These are phyloP conservation scores for Celoporthe dispersa DNA, from an alignment of 2,329 filamentous ascomycete genomes.

Conservation along the genomic window DNA sequence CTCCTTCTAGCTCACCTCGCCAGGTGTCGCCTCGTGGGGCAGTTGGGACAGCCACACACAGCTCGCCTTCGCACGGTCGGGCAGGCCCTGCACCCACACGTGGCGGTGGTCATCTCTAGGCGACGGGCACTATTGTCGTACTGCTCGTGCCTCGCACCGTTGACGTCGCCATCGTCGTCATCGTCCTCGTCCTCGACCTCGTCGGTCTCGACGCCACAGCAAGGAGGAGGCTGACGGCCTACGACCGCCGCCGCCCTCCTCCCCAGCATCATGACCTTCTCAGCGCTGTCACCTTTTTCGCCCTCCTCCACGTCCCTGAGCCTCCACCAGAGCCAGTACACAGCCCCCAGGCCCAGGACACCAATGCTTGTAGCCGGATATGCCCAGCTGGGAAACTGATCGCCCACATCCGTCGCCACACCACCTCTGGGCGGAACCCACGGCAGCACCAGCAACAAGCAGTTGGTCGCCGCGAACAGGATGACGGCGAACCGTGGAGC, in stretches of 20 bases:
- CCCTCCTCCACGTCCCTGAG: constrained; percentile 17
- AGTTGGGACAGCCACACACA: constrained; percentile 19
- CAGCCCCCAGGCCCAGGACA: constrained; percentile 39
- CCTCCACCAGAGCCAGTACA: constrained; percentile 44
- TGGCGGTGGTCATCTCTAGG: not conserved
- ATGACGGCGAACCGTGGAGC: constrained; percentile 37
- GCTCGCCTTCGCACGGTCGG: constrained; percentile 18
- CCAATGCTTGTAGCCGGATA: constrained; percentile 42
- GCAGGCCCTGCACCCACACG: constrained; percentile 22
- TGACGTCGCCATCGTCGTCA: not conserved
- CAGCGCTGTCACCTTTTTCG: not conserved
- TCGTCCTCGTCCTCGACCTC: not conserved
- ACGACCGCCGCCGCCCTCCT: not conserved
- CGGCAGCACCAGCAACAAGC: constrained; percentile 41
- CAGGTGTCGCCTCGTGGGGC: constrained; percentile 10
- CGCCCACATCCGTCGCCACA: constrained; percentile 31
- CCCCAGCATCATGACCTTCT: not conserved
- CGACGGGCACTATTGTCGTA: not conserved
- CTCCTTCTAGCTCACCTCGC: not conserved
- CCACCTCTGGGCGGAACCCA: constrained; percentile 41
- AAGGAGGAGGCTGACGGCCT: not conserved
- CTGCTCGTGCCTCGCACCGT: not conserved
- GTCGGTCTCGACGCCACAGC: not conserved
- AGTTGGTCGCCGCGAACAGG: constrained; percentile 40
- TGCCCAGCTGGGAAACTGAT: constrained; percentile 41